These are phyloP conservation scores for Dryas drummondii DNA, from an alignment of 306 rosid genomes.

Conservation along the genomic window DNA sequence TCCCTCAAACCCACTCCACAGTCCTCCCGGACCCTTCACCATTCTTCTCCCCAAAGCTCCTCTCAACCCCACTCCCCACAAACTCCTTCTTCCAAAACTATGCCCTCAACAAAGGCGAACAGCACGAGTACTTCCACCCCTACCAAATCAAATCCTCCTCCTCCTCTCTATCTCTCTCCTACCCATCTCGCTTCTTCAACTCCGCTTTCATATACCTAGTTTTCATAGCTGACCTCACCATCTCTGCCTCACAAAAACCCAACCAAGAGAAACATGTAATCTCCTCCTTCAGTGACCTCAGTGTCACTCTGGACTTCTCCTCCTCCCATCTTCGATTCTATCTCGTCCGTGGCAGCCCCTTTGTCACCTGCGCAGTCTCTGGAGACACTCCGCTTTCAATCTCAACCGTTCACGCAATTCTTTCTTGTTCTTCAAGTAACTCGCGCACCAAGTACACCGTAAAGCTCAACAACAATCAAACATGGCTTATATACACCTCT, in stretches of 20 bases:
- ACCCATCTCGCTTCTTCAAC: slow-evolving; percentile 52
- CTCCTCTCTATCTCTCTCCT: slow-evolving; percentile 61
- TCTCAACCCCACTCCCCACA: slow-evolving; percentile 72
- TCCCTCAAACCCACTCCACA: slow-evolving; percentile 61
- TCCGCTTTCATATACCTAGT: slow-evolving; percentile 50
- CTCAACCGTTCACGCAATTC: slow-evolving; percentile 62
- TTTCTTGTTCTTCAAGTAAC: slow-evolving; percentile 47
- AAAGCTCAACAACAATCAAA: slow-evolving; percentile 68
- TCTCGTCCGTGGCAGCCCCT: slow-evolving; percentile 89
- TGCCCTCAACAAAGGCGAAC: slow-evolving; percentile 74
- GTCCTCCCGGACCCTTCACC: slow-evolving; percentile 87
- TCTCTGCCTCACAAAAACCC: slow-evolving; percentile 41
- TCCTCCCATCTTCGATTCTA: slow-evolving; percentile 58
- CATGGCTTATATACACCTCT: slow-evolving; percentile 74
- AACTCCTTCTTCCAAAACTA: slow-evolving; percentile 92
- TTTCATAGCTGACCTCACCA: slow-evolving; percentile 63
- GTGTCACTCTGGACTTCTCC: slow-evolving; percentile 72
- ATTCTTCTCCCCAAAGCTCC: slow-evolving; percentile 60
- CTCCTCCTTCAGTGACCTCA: slow-evolving; percentile 64
- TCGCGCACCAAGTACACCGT: slow-evolving; percentile 54
- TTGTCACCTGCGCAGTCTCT: slow-evolving; percentile 50
- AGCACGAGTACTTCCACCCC: slow-evolving; percentile 83
- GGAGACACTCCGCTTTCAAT: slow-evolving; percentile 48
- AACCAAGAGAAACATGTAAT: slow-evolving; percentile 41
- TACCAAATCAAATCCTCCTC: slow-evolving; percentile 62